Base-by-base conservation (phyloP, 2,329 filamentous ascomycete species). In the Xylaria arbuscula region DNA sequence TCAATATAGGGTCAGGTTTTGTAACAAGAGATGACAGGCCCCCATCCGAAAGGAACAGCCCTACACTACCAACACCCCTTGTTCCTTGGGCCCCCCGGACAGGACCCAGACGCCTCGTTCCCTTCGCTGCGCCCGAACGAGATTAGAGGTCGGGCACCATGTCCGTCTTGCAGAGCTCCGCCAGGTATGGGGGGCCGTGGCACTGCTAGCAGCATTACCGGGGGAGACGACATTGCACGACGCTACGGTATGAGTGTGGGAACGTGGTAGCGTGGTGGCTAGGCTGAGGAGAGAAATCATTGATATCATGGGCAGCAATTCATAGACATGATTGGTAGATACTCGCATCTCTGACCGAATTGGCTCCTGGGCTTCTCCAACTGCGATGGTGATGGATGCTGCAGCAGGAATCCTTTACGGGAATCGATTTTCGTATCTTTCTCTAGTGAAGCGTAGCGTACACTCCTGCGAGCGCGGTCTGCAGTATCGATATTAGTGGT, bases 241-340 rank as follows among this genome's bases (percentile, higher is more conserved):
- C 54, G 28, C 19, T 36, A 42, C 11, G 40, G 17, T 54, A 19
- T 34, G 36, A 19, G 51, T 40, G 53, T 17, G 13, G 8, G 17
- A 32, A 38, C 28, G 38, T 28, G 11, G 19, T 24, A 56, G 36
- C 19, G 54, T 45, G 11, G 2, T 17, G n/a, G 13, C 9, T 32
- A 69, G 71, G 71, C 73, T 73, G 73, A 74, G 72, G 70, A 68
- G 69, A 68, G 38, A 70, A 58, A 10, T 19, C n/a, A 17, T 54
- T 54, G 28, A 54, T 54, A 34, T 36, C 51, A 54, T 54, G 51
- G 28, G 19, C 28, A 53, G n/a, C 60, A 66, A 64, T 71, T 69
- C 68, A 71, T 72, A 54, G 72, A 69, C 67, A 19, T 71, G 68
- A 67, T 66, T 63, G 68, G 68, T 53, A 53, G 66, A 66, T 40